Base-by-base conservation (phyloP, 208 protist species). In the Acanthamoeba healyi region DNA sequence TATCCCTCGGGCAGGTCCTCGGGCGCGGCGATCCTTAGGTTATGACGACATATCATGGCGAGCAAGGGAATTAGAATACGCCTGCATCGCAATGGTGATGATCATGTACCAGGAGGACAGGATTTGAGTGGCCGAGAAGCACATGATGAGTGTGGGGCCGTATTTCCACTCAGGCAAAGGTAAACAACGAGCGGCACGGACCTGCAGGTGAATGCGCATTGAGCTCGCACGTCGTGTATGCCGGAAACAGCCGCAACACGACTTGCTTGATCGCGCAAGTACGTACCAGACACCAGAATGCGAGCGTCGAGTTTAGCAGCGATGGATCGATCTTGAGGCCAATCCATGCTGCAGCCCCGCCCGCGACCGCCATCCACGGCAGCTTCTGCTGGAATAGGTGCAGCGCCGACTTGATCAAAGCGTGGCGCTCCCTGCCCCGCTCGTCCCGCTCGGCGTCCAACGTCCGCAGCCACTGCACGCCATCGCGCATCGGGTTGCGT, bases 101-200 rank as follows among this genome's bases (percentile, higher is more conserved):
- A n/a, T n/a, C n/a, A 58, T 36, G 82, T 6, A 70, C 82, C 82
- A 90, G 0, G 82, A 40, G 1, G 82, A 70, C 2, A 90, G 82
- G 51, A 90, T 90, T 42, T 90, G 82, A 22, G 82, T 46, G 36
- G 82, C 82, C n/a, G 82, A 90, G 29, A 90, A n/a, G 56, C 82
- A 90, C 82, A 90, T 90, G 36, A 90, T 46, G 1, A 70, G 15
- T 12, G 82, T 90, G 14, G 82, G 82, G 12, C 82, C 82, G 40
- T 90, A 70, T 34, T 61, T 61, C 82, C 46, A 61, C 36, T 61
- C 26, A 1, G 82, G 82, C 19, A 56, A 46, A 7, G 82, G 82
- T 34, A 90, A 67, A 19, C 54, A 90, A 19, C 82, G 82, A 46
- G 51, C 82, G 3, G 82, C 82, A 17, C 82, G 29, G 7, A 90